Evolutionary conservation across 1,284 basidiomycete genomes (phyloP), one percentile per base, ranked within the genome.

Genomic region (Leucoagaricus sp.): DNA sequence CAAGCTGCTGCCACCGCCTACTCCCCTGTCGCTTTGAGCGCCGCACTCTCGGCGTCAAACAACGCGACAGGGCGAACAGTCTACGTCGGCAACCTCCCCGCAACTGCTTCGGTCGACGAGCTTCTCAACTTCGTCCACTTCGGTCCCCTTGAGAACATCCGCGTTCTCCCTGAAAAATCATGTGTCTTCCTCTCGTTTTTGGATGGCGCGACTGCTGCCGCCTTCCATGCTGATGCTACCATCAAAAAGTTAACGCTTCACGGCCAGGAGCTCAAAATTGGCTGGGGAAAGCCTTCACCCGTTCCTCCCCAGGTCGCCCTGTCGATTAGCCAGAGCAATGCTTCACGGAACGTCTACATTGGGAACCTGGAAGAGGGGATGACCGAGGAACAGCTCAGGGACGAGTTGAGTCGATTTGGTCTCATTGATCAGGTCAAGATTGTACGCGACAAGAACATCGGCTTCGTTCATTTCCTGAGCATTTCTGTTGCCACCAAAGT

Each of bases 141-240:
- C 70, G 97, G 96, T 5, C 96, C 96, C 0, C 89, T 99, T 63
- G 96, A 98, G 72, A 91, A 87, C 51, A 92, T 98, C 67, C 91
- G 94, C 51, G 89, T 99, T 36, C 83, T 98, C n/a, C 94, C 95
- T 40, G 96, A 98, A 72, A 98, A 98, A 74, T 94, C 90, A 12
- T 98, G 96, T 70, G 96, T 97, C 55, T 99, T 99, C 81, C 86
- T 99, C 62, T 98, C 95, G 12, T 98, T 97, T 85, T 83, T 98
- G 48, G 94, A 98, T 60, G 89, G 89, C 25, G 81, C 86, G 21
- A 96, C 92, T 1, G 94, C 95, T 8, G 91, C 93, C 0, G 93
- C 93, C 0, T 98, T 98, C 82, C 92, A 96, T 67, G 94, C 94
- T 46, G 95, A 97, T 66, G 94, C 95, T 0, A 87, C 90, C 33